A percentile compares a stretch with the other conserved stretches of the same genome.
phyloP scores from a whole-genome alignment of 164 flowering plant genomes.

The Nelumbo lutea region DNA sequence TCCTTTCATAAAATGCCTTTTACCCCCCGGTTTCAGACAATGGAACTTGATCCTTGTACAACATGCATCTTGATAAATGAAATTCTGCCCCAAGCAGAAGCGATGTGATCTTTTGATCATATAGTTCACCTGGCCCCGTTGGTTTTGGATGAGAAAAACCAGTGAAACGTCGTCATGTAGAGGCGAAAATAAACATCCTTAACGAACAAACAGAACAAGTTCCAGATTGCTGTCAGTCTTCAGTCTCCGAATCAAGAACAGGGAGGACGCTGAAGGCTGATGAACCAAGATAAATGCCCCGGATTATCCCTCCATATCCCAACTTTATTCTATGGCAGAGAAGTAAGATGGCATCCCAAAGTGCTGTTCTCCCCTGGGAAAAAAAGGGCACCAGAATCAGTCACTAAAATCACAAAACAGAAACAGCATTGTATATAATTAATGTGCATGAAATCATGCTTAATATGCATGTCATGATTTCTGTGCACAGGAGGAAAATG shows the following conservation, averaged over 20 bases:
- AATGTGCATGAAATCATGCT: too few species aligned
- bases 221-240: conserved; percentile 29
- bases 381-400: conserved; percentile 9
- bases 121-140: neutral
- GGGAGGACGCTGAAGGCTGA: conserved; percentile 71
- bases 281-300: conserved; percentile 89
- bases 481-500: too few species aligned
- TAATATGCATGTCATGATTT: too few species aligned
- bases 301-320: conserved; percentile 73
- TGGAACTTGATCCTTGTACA: too few species aligned
- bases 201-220: too few species aligned
- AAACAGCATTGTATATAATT: neutral
- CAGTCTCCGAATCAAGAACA: conserved; percentile 57
- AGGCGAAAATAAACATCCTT: too few species aligned
- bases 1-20: too few species aligned
- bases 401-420: neutral
- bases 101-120: too few species aligned
- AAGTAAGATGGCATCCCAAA: conserved; percentile 93
- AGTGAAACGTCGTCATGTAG: too few species aligned
- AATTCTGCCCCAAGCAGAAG: too few species aligned
- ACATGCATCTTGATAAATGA: too few species aligned
- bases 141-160: neutral
- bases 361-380: conserved; percentile 82
- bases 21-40: too few species aligned
- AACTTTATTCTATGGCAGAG: conserved; percentile 65